A percentile compares a stretch with the other conserved stretches of the same genome.
phyloP scores from a whole-genome alignment of 176 grass and related monocot species.

The Avena sativa region DNA sequence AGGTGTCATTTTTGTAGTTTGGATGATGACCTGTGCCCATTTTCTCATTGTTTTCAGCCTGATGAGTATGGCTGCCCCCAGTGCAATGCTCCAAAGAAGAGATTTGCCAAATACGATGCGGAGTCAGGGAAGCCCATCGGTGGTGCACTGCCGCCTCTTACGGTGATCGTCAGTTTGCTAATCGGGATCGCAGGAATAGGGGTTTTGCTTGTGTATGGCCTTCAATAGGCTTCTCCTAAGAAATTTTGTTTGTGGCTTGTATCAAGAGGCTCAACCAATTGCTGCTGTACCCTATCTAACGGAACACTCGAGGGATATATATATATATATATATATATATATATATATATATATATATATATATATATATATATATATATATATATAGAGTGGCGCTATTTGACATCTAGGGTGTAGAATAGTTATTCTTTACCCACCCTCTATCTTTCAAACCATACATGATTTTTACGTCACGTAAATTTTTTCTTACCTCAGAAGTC shows the following conservation, averaged over 20 bases:
- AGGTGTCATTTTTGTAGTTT: slow-evolving; percentile 24
- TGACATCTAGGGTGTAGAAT: too few species aligned
- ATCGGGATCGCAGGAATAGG: slow-evolving; percentile 82
- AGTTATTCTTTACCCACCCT: too few species aligned
- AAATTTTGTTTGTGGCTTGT: slow-evolving; percentile 32
- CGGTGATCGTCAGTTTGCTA: slow-evolving; percentile 72
- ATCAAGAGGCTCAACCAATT: slow-evolving; percentile 41
- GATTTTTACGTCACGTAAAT: too few species aligned
- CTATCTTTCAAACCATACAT: too few species aligned
- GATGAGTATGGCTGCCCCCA: slow-evolving; percentile 84
- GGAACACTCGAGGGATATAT: slow-evolving; percentile 32
- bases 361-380: too few species aligned
- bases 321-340: background rate
- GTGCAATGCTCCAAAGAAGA: slow-evolving; percentile 97
- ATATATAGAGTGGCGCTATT: too few species aligned
- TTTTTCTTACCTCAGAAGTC: too few species aligned
- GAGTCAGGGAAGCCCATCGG: slow-evolving; percentile 72
- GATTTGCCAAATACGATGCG: slow-evolving; percentile 70
- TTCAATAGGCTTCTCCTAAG: slow-evolving; percentile 62
- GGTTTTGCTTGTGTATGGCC: slow-evolving; percentile 85
- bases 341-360: too few species aligned
- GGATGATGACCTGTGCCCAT: slow-evolving; percentile 31
- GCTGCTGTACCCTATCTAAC: slow-evolving; percentile 23
- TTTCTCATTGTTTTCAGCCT: slow-evolving; percentile 60
- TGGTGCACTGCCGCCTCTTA: slow-evolving; percentile 64